Evolutionary conservation across 306 rosid genomes (phyloP).

Genomic region (Delonix regia): DNA sequence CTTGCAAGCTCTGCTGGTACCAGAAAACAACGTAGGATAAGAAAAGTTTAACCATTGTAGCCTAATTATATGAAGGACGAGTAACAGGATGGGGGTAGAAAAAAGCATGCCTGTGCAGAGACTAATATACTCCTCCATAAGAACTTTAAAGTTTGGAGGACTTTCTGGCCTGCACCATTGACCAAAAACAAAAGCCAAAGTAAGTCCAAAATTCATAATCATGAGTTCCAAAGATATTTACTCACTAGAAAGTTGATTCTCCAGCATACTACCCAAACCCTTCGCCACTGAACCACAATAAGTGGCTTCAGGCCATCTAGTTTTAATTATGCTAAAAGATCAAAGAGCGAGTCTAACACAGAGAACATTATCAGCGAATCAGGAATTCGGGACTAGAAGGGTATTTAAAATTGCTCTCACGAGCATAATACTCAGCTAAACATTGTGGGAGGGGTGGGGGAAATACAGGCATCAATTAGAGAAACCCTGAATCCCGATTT

Average conservation of each 20-base stretch:
- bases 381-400: slow-evolving; percentile 1
- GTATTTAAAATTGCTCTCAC: not conserved
- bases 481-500: slow-evolving; percentile 4
- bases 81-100: not conserved
- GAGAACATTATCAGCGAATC: not conserved
- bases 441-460: not conserved
- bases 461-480: slow-evolving; percentile 14
- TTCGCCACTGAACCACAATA: not conserved
- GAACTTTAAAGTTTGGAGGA: slow-evolving; percentile 59
- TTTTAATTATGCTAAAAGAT: not conserved
- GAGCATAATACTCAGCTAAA: not conserved
- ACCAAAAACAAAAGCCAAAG: slow-evolving; percentile 26
- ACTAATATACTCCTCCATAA: slow-evolving; percentile 77
- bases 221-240: not conserved
- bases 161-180: slow-evolving; percentile 68
- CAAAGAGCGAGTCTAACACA: not conserved
- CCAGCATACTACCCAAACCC: not conserved
- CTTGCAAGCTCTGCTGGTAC: slow-evolving; percentile 71
- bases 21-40: slow-evolving; percentile 24
- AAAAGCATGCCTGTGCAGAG: slow-evolving; percentile 75
- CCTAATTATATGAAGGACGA: not conserved
- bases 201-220: not conserved
- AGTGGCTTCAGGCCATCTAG: not conserved
- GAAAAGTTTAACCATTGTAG: not conserved
- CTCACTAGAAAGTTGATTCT: slow-evolving; percentile 1